A percentile compares a stretch with the other conserved stretches of the same genome.
phyloP scores from a whole-genome alignment of 1,284 basidiomycete species.

The Tremellales sp. region DNA sequence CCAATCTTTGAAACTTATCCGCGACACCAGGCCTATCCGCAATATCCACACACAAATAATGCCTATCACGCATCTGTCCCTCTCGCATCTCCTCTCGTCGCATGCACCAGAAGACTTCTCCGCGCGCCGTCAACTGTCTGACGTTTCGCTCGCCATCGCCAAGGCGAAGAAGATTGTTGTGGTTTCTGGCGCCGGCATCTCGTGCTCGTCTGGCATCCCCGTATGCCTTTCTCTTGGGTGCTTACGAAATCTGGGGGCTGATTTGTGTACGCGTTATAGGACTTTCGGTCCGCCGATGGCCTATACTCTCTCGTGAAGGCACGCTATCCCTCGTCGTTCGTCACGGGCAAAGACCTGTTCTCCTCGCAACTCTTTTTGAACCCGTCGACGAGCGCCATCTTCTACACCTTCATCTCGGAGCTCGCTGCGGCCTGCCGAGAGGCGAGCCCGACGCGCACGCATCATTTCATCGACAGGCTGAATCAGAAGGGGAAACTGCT shows the following conservation, averaged over 20 bases:
- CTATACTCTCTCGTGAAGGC: slow-evolving; percentile 82
- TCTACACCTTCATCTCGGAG: slow-evolving; percentile 90
- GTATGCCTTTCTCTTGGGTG: slow-evolving; percentile 48
- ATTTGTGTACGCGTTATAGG: slow-evolving; percentile 53
- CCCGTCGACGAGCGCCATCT: slow-evolving; percentile 73
- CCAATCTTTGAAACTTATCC: no score
- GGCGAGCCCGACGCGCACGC: slow-evolving; percentile 79
- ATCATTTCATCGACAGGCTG: slow-evolving; percentile 79
- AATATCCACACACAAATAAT: slow-evolving; percentile 10
- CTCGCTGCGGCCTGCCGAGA: slow-evolving; percentile 76
- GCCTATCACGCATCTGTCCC: slow-evolving; percentile 33
- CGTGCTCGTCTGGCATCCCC: slow-evolving; percentile 87
- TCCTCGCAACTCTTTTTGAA: slow-evolving; percentile 82
- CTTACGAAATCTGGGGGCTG: neutral
- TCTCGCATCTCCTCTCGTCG: slow-evolving; percentile 27
- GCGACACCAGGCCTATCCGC: no score
- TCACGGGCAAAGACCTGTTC: slow-evolving; percentile 86
- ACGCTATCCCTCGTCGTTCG: slow-evolving; percentile 72
- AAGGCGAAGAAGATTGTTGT: slow-evolving; percentile 80
- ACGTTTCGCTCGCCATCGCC: slow-evolving; percentile 68
- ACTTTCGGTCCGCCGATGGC: slow-evolving; percentile 83
- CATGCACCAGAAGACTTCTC: slow-evolving; percentile 24
- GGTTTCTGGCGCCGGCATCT: slow-evolving; percentile 87
- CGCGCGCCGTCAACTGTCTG: slow-evolving; percentile 52
- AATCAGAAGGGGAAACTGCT: slow-evolving; percentile 79